phyloP scores from a whole-genome alignment of 164 flowering plant genomes.

The Chimonanthus salicifolius region DNA sequence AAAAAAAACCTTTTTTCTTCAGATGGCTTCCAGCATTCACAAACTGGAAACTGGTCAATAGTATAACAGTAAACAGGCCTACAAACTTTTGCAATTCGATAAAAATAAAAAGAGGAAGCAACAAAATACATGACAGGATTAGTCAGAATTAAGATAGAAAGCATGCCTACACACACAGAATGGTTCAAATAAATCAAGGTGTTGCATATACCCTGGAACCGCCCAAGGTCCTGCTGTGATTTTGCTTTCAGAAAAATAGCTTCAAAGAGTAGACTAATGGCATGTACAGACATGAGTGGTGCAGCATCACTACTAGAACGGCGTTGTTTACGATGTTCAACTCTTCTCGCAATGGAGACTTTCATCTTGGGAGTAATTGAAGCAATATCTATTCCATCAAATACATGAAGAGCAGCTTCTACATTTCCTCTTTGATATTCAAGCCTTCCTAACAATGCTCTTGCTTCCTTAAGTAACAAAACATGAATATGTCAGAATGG shows the following conservation, averaged over 20 bases:
- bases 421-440: conserved; percentile 83
- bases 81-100: not conserved
- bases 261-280: conserved; percentile 78
- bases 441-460: conserved; percentile 84
- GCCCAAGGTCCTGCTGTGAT: conserved; percentile 63
- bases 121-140: not conserved
- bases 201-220: conserved; percentile 48
- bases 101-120: no score
- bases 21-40: not conserved
- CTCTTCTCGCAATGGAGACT: conserved; percentile 48
- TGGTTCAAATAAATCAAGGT: not conserved
- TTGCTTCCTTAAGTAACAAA: conserved; percentile 62
- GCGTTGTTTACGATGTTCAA: conserved; percentile 44
- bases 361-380: conserved; percentile 64
- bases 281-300: conserved; percentile 73
- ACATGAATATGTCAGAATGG: not conserved
- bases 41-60: no score
- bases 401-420: conserved; percentile 85
- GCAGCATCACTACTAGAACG: conserved; percentile 42
- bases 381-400: conserved; percentile 85
- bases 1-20: not conserved
- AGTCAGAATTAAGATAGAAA: not conserved
- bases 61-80: not conserved
- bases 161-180: not conserved
- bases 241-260: conserved; percentile 83